Base-by-base conservation (phyloP, 2,329 filamentous ascomycete species). In the Aspergillus quadrilineatus region DNA sequence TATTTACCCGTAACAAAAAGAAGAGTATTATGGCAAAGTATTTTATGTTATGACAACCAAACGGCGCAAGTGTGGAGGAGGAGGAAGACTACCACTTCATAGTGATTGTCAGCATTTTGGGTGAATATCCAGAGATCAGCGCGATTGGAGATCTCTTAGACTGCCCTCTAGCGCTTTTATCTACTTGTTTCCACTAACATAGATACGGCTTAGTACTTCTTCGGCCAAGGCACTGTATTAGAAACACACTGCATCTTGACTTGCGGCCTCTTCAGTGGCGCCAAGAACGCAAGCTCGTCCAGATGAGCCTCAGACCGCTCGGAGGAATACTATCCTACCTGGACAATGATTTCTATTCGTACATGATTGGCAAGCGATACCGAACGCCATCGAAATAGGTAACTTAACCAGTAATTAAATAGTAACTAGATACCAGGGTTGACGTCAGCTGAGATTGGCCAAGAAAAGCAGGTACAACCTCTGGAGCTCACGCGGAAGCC, bases 381-480 rank as follows among this genome's bases (percentile, higher is more conserved):
- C 26, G 22, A 45, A 44, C 26, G 22, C 22, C 22, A 22, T 22
- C 22, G 22, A 22, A 22, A 22, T 22, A 22, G 22, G 22, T 22
- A 22, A 22, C 22, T 22, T 22, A 22, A 44, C 17, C 8, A 10
- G 9, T 46, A n/a, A 36, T 34, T 22, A 10, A 34, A 34, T 6
- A n/a, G 12, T 22, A 17, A 36, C 30, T 48, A 28, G 22, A 22
- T 22, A 22, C 22, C 22, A 22, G 22, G 29, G 26, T 22, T 44
- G 55, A 50, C 55, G 55, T 60, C 55, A 57, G 36, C 29, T 47
- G 4, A 15, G 22, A 57, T 57, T 55, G 54, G 46, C 58, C 55
- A 46, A 53, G 51, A 58, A 39, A 58, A 58, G 59, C 59, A 63
- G 52, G 61, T 61, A 58, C 55, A 61, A 49, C 60, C 60, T 51